Evolutionary conservation across 805 yeast species (phyloP).

Genomic region (Candida yuanshanica): DNA sequence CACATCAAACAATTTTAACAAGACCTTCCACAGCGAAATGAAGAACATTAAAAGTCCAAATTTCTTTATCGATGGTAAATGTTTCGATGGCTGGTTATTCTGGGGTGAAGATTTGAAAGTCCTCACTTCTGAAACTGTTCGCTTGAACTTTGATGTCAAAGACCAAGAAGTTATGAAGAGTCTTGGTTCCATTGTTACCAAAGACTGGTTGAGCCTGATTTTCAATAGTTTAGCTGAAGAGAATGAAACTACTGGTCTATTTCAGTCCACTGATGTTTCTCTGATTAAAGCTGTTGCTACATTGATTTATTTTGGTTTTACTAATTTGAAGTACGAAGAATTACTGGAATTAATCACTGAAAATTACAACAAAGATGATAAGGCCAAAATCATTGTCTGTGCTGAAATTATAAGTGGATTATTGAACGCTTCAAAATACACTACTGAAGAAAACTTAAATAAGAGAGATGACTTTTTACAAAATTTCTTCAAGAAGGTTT

Average conservation of each 20-base stretch:
- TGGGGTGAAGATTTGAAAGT: constrained; percentile 61
- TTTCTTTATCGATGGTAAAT: constrained; percentile 53
- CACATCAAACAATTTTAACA: constrained; percentile 32
- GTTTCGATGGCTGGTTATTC: constrained; percentile 62
- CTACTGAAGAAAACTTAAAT: constrained; percentile 28
- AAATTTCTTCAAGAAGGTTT: constrained; percentile 37
- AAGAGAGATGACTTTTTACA: constrained; percentile 43
- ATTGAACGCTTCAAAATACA: constrained; percentile 40
- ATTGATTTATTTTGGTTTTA: constrained; percentile 40
- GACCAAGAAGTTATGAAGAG: constrained; percentile 38
- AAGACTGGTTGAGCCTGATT: constrained; percentile 53
- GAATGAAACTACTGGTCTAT: constrained; percentile 62
- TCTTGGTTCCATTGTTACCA: constrained; percentile 42
- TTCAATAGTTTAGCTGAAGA: constrained; percentile 53
- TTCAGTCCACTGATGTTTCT: constrained; percentile 60
- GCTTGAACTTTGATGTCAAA: constrained; percentile 28
- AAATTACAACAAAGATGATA: constrained; percentile 59
- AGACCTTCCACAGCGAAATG: constrained; percentile 47
- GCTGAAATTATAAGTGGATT: constrained; percentile 70
- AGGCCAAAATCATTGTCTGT: constrained; percentile 66
- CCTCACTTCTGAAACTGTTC: constrained; percentile 28
- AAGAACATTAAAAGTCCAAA: constrained; percentile 38
- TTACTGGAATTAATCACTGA: constrained; percentile 43
- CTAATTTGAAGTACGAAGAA: constrained; percentile 43
- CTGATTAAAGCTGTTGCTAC: constrained; percentile 46